Percentiles rank a stretch among this genome's conserved stretches.
phyloP scores from a whole-genome alignment of 2,329 filamentous ascomycete species.

The Ambrosiella xylebori region DNA sequence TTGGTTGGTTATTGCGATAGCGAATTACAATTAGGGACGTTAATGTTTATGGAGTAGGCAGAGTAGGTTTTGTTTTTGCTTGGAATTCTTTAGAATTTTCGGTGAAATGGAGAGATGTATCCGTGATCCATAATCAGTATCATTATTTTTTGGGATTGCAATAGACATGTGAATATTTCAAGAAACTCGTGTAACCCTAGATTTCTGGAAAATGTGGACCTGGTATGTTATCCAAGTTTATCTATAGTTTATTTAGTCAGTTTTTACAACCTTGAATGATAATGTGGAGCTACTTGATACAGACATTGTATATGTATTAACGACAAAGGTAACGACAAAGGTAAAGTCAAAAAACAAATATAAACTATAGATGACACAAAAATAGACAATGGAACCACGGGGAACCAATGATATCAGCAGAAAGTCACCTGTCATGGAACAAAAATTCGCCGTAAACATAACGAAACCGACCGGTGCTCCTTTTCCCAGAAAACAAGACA shows the following conservation, averaged over 20 bases:
- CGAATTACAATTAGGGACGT: background rate
- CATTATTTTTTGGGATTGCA: too few relatives aligned
- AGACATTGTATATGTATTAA: constrained; percentile 1
- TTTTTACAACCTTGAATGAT: too few relatives aligned
- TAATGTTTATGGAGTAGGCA: too few relatives aligned
- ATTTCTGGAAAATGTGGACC: too few relatives aligned
- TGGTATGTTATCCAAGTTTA: too few relatives aligned
- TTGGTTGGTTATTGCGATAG: background rate
- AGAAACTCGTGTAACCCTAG: too few relatives aligned
- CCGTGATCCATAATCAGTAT: too few relatives aligned
- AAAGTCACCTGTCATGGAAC: background rate
- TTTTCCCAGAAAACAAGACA: background rate
- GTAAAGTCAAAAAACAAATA: background rate
- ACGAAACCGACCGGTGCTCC: background rate
- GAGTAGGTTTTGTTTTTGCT: too few relatives aligned
- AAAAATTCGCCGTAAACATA: background rate
- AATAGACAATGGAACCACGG: background rate
- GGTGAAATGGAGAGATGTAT: too few relatives aligned
- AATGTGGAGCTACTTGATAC: too few relatives aligned
- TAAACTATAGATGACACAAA: background rate
- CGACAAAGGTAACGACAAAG: background rate
- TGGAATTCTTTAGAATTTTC: too few relatives aligned
- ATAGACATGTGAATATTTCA: background rate
- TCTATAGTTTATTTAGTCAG: too few relatives aligned
- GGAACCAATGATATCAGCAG: background rate